Percentiles rank a stretch among this genome's conserved stretches.
These are phyloP conservation scores for Blastobotrys indianensis DNA, from an alignment of 1,139 yeast species.

Conservation along the genomic window DNA sequence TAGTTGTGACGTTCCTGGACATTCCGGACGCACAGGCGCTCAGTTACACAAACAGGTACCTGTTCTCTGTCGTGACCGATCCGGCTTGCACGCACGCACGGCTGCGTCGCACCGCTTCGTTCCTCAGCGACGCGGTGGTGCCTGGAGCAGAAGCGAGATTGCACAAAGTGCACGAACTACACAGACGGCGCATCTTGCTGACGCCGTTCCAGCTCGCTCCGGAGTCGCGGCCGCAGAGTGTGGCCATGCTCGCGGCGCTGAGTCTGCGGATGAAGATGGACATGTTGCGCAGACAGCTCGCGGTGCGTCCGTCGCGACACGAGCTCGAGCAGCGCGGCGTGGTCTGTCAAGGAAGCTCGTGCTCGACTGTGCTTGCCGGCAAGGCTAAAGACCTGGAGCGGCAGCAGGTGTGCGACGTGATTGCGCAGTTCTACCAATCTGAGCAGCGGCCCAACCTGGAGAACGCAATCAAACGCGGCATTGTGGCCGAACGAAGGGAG, in stretches of 20 bases:
- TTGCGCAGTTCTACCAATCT: conserved; percentile 21
- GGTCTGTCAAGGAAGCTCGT: conserved; percentile 15
- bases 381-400: conserved; percentile 21
- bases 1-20: conserved; percentile 24
- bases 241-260: conserved; percentile 21
- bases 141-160: neutral
- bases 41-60: conserved; percentile 19
- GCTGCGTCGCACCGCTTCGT: conserved; percentile 18
- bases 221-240: conserved; percentile 20
- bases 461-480: conserved; percentile 22
- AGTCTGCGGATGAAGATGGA: conserved; percentile 25
- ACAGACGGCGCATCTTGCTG: conserved; percentile 24
- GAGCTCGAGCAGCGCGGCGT: conserved; percentile 25
- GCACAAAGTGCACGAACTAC: conserved; percentile 13
- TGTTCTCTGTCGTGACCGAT: conserved; percentile 25
- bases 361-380: conserved; percentile 22
- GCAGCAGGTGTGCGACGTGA: conserved; percentile 21
- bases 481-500: conserved; percentile 12
- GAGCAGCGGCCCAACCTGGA: conserved; percentile 23
- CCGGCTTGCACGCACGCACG: conserved; percentile 21
- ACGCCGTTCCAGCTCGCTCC: conserved; percentile 26
- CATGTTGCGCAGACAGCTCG: conserved; percentile 22
- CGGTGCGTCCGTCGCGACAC: conserved; percentile 22
- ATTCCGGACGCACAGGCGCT: conserved; percentile 25
- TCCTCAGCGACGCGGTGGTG: conserved; percentile 16